Evolutionary conservation across 2,329 filamentous ascomycete species (phyloP).

Genomic region (Aspergillus niger): DNA sequence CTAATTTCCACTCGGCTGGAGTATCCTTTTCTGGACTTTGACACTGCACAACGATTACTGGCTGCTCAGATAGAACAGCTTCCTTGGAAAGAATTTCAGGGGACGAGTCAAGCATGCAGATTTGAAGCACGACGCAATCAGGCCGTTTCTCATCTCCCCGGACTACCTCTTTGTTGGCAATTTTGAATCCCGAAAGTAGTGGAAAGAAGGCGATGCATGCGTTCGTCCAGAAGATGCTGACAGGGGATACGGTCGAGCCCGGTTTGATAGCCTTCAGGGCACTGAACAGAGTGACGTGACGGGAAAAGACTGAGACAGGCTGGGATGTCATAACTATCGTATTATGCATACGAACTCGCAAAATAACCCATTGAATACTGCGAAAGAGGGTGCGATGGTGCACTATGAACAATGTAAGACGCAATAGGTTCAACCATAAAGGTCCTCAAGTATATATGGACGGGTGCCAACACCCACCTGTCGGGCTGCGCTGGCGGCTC

Average conservation of each 20-base stretch:
- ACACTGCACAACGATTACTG: background rate
- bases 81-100: background rate
- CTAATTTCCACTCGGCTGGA: background rate
- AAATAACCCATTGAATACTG: accelerated
- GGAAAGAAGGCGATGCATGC: background rate
- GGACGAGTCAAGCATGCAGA: background rate
- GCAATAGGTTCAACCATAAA: too few species aligned
- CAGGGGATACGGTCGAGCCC: background rate
- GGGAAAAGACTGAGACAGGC: background rate
- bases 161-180: background rate
- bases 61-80: background rate
- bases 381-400: accelerated
- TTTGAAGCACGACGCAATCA: background rate
- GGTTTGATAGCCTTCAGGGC: background rate
- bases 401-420: too few species aligned
- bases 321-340: background rate
- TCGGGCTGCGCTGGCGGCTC: too few species aligned
- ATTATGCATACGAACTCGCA: too few species aligned
- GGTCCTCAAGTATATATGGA: too few species aligned
- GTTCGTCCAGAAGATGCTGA: background rate
- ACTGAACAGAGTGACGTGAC: background rate
- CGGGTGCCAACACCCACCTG: too few species aligned
- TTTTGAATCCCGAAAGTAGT: background rate
- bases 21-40: background rate
- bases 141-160: background rate